A percentile compares a stretch with the other conserved stretches of the same genome.
Evolutionary conservation across 129 eudicot species (phyloP).

Genomic region (Escallonia rubra): DNA sequence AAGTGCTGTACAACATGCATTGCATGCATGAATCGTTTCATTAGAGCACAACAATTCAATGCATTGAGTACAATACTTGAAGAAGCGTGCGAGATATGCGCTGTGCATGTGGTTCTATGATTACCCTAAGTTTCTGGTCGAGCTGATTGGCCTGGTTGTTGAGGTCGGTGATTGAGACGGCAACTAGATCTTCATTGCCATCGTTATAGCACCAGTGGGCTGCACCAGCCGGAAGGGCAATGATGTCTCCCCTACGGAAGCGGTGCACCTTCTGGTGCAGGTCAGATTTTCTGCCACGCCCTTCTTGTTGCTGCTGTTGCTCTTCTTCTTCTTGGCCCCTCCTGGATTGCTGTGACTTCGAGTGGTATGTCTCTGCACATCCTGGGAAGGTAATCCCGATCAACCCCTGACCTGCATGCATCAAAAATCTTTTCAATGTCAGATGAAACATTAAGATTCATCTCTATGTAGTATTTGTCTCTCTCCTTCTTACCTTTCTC

Average conservation of each 20-base stretch:
- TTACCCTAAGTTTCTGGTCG: constrained; percentile 54
- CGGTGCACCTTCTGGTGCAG: constrained; percentile 72
- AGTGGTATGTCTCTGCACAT: constrained; percentile 65
- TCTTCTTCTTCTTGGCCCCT: constrained; percentile 11
- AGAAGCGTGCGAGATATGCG: too few relatives aligned
- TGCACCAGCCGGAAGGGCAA: constrained; percentile 72
- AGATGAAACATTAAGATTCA: too few relatives aligned
- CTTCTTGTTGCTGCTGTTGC: constrained; percentile 17
- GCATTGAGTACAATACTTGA: too few relatives aligned
- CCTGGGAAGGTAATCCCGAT: constrained; percentile 59
- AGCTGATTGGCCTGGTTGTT: constrained; percentile 82
- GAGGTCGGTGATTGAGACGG: constrained; percentile 50
- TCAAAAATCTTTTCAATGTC: too few relatives aligned
- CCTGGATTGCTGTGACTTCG: constrained; percentile 9
- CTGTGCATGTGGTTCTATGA: too few relatives aligned
- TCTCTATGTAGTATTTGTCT: not conserved
- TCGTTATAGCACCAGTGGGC: constrained; percentile 76
- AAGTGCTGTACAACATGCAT: too few relatives aligned
- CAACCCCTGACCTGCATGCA: constrained; percentile 53
- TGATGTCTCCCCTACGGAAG: constrained; percentile 51
- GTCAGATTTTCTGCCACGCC: constrained; percentile 25
- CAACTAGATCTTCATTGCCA: constrained; percentile 49
- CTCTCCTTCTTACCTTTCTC: constrained; percentile 31
- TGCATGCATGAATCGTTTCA: too few relatives aligned
- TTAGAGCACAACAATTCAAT: too few relatives aligned